Base-by-base conservation (phyloP, 345 rosid genomes). In the Heritiera littoralis region DNA sequence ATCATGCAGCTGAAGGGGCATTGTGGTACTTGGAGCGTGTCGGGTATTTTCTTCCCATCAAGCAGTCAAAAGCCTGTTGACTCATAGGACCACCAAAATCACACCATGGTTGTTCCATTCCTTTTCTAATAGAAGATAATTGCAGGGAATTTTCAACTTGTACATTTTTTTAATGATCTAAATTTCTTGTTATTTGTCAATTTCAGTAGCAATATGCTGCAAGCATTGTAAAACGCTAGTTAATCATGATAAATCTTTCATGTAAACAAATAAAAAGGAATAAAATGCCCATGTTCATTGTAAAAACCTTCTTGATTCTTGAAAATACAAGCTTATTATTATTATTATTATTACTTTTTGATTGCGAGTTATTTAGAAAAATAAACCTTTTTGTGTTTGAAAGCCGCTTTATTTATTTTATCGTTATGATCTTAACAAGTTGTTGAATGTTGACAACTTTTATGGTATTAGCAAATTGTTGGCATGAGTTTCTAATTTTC, bases 1-100 rank as follows among this genome's bases (percentile, higher is more conserved):
- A 90, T 77, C 86, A 87, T 75, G 92, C 95, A 65, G 92, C 95
- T 8, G 89, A 90, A 84, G 95, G 89, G 49, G 93, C 90, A 3
- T 70, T 91, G 48, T 92, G 95, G 97, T 92, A 86, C 84, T 80
- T 91, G 76, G 78, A 81, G 51, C 87, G 82, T 43, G 56, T 71
- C 60, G 92, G 90, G 73, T 73, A 86, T 83, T 66, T 67, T 48
- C 65, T 72, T 14, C 38, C 28, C 14, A 66, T 66, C 11, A 81
- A 71, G 68, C 72, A 4, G 10, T 46, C 14, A 28, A 73, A 70
- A 45, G 3, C 20, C 8, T 60, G 30, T 30, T 70, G 75, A 58
- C 20, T 40, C 43, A 35, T 35, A 18, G 5, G 64, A 73, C 9
- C 30, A 12, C 11, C 18, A 2, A 7, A 71, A 32, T 48, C 15